Evolutionary conservation across 345 rosid genomes (phyloP).

Genomic region (Brassica juncea): DNA sequence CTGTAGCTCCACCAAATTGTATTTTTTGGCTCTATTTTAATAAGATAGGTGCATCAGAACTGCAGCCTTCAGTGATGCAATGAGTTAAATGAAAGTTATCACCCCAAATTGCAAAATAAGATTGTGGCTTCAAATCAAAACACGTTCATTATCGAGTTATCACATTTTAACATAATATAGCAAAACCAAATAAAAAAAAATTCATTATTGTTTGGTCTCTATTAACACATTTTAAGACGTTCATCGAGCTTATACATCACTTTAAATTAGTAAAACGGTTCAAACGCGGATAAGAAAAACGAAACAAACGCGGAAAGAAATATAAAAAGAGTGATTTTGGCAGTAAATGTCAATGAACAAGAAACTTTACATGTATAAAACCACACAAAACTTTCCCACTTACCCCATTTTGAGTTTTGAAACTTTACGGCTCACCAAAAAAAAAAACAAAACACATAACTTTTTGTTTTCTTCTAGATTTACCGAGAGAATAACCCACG

Average conservation of each 20-base stretch:
- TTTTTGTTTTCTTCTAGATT: neutral
- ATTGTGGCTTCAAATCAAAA: neutral
- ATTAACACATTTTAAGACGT: neutral
- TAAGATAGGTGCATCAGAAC: neutral
- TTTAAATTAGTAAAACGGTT: neutral
- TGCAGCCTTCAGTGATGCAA: neutral
- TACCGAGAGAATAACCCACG: conserved; percentile 36
- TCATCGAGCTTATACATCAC: neutral
- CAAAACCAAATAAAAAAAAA: neutral
- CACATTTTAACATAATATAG: neutral
- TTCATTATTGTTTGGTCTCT: neutral
- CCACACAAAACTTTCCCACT: conserved; percentile 30
- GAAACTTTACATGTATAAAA: conserved; percentile 3
- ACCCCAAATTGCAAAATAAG: neutral
- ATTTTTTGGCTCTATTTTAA: neutral
- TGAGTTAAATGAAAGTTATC: neutral
- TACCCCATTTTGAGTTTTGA: conserved; percentile 33
- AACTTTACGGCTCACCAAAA: conserved; percentile 12
- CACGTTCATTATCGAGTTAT: neutral
- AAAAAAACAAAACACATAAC: neutral
- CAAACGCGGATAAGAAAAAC: conserved; percentile 27
- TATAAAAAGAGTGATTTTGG: neutral
- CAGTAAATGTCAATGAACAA: neutral
- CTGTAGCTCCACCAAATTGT: neutral
- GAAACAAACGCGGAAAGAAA: conserved; percentile 24